Percentiles rank a stretch among this genome's conserved stretches.
phyloP scores from a whole-genome alignment of 345 rosid species.

The Hypericum perforatum region DNA sequence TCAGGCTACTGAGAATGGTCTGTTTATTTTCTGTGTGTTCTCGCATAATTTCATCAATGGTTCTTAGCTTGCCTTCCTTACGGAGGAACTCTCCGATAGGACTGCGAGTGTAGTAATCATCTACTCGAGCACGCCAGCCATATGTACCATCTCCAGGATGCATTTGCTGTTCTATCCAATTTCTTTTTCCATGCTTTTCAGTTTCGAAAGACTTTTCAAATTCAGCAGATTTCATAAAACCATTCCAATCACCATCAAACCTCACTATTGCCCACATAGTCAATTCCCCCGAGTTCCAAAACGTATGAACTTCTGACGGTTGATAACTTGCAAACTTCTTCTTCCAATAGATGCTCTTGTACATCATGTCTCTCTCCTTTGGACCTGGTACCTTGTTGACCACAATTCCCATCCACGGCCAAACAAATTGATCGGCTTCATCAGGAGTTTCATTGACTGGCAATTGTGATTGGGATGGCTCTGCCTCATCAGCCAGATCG shows the following conservation, averaged over 20 bases:
- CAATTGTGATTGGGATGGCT: slow-evolving; percentile 18
- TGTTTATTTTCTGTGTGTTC: slow-evolving; percentile 33
- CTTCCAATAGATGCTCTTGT: slow-evolving; percentile 43
- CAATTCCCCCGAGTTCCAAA: slow-evolving; percentile 34
- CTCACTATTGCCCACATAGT: slow-evolving; percentile 42
- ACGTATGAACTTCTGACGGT: slow-evolving; percentile 38
- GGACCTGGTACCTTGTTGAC: slow-evolving; percentile 26
- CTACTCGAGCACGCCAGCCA: slow-evolving; percentile 81
- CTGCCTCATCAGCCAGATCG: slow-evolving; percentile 50
- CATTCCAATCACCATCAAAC: slow-evolving; percentile 58
- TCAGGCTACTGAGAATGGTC: slow-evolving; percentile 38
- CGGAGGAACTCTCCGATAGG: slow-evolving; percentile 64
- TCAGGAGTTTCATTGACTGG: slow-evolving; percentile 19
- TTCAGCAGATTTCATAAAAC: slow-evolving; percentile 40
- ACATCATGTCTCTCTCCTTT: slow-evolving; percentile 12
- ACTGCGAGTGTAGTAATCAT: slow-evolving; percentile 47
- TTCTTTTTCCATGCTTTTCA: slow-evolving; percentile 33
- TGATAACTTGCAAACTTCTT: slow-evolving; percentile 45
- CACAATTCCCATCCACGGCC: slow-evolving; percentile 85
- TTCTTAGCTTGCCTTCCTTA: slow-evolving; percentile 44
- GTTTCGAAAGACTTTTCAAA: slow-evolving; percentile 60
- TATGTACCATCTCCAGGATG: slow-evolving; percentile 31
- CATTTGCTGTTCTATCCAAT: slow-evolving; percentile 36
- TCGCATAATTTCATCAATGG: slow-evolving; percentile 38
- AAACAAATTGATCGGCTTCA: slow-evolving; percentile 42